Conservation (phyloP, 83 land plant genomes). For the Diphasiastrum complanatum region DNA sequence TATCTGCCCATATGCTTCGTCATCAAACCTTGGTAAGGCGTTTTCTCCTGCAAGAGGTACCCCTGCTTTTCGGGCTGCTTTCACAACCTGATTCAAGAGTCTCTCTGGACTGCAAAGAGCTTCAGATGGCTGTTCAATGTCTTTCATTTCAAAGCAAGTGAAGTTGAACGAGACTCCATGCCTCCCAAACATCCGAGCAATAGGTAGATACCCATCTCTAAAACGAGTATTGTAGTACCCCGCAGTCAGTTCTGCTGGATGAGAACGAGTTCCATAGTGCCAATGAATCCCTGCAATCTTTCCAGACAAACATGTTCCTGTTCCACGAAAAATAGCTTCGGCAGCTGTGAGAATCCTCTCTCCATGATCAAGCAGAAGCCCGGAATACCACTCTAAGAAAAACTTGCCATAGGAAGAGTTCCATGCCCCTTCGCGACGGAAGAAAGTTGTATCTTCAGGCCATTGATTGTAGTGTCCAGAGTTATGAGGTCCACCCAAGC, state of each 20-base stretch:
- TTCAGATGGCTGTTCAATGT: conserved; percentile 18
- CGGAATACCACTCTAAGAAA: conserved; percentile 27
- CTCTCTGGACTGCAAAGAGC: conserved; percentile 30
- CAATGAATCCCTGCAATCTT: conserved; percentile 35
- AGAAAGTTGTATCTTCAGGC: conserved; percentile 29
- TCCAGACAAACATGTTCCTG: conserved; percentile 19
- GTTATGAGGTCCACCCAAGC: conserved; percentile 10
- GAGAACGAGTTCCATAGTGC: conserved; percentile 31
- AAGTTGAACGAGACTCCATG: conserved; percentile 26
- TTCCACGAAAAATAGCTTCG: conserved; percentile 18
- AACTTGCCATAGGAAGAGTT: conserved; percentile 21
- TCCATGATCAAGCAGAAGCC: conserved; percentile 23
- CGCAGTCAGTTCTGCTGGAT: conserved; percentile 31
- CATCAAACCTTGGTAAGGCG: conserved; percentile 28
- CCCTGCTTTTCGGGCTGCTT: conserved; percentile 17
- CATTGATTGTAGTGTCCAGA: conserved; percentile 25
- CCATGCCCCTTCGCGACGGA: conserved; percentile 23
- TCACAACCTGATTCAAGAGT: conserved; percentile 18
- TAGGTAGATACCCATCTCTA: conserved; percentile 28
- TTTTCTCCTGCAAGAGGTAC: conserved; percentile 28
- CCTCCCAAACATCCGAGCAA: conserved; percentile 25
- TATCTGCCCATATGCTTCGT: conserved; percentile 20
- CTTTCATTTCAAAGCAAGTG: conserved; percentile 29
- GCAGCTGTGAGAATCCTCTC: conserved; percentile 20
- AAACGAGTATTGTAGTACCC: conserved; percentile 25